Conservation (phyloP, 441 rosid species). For the Breynia disticha region DNA sequence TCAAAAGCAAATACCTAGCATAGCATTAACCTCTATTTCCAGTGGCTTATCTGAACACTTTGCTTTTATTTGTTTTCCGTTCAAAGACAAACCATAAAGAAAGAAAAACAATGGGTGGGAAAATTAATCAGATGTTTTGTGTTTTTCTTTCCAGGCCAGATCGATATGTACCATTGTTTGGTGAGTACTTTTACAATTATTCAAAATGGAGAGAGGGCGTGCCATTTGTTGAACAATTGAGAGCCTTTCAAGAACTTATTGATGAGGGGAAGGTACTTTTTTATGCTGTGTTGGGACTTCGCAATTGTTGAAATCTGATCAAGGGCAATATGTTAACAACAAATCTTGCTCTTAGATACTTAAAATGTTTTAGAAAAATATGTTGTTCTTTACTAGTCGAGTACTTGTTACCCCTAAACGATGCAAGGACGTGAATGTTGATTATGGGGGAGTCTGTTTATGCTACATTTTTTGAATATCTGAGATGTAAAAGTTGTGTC, state of each 20-base stretch:
- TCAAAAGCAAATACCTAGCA: neutral
- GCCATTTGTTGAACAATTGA: constrained; percentile 74
- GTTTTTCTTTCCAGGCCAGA: constrained; percentile 67
- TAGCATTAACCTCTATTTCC: too few species aligned
- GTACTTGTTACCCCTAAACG: too few species aligned
- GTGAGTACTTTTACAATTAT: constrained; percentile 49
- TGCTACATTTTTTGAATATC: neutral
- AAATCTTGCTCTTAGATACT: too few species aligned
- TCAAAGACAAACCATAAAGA: neutral
- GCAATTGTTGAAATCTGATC: neutral
- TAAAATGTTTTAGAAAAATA: too few species aligned
- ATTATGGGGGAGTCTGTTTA: too few species aligned
- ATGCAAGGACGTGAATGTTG: too few species aligned
- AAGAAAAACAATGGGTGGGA: neutral
- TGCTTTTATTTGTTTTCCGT: constrained; percentile 6
- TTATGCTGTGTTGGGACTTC: neutral
- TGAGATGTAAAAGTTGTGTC: neutral
- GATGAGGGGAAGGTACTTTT: constrained; percentile 71
- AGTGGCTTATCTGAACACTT: too few species aligned
- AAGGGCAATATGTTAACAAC: neutral
- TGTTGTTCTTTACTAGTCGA: too few species aligned
- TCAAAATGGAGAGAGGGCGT: constrained; percentile 77
- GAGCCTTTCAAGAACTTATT: constrained; percentile 73
- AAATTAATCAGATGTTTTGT: constrained; percentile 1
- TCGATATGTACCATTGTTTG: constrained; percentile 81